Percentiles rank a stretch among this genome's conserved stretches.
Conservation (phyloP, 345 rosid species). For the Odontarrhena argentea region DNA sequence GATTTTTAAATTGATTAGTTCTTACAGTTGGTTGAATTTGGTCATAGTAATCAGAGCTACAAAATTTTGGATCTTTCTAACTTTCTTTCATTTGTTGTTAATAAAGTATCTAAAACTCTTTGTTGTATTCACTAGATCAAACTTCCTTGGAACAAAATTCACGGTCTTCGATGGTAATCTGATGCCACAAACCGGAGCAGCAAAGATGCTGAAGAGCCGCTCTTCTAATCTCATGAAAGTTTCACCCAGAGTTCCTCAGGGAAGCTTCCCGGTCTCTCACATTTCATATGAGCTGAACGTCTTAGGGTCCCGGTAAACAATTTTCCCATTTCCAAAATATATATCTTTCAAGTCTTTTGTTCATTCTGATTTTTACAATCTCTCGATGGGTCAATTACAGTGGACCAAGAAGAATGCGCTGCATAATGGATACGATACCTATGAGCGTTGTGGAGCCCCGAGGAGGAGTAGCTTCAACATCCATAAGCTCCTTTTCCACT, state of each 20-base stretch:
- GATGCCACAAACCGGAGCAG: conserved; percentile 47
- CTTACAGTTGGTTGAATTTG: background rate
- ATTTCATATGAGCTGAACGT: conserved; percentile 71
- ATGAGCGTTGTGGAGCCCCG: conserved; percentile 46
- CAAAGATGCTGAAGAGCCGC: conserved; percentile 55
- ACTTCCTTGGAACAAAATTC: conserved; percentile 77
- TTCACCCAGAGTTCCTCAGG: conserved; percentile 52
- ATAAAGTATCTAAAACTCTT: background rate
- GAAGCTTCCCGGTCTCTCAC: conserved; percentile 62
- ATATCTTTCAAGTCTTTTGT: background rate
- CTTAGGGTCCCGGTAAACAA: conserved; percentile 63
- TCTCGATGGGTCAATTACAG: conserved; percentile 39
- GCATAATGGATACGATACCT: conserved; percentile 61
- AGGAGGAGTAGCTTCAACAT: conserved; percentile 22
- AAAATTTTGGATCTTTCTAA: background rate
- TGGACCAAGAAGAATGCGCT: conserved; percentile 84
- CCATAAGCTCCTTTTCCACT: conserved; percentile 28
- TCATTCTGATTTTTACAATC: conserved; percentile 4
- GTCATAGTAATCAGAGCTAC: too few species aligned
- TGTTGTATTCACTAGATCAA: conserved; percentile 53
- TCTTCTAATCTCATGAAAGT: conserved; percentile 64
- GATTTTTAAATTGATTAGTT: background rate
- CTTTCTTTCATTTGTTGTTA: background rate
- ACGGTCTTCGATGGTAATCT: conserved; percentile 52
- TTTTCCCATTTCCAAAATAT: background rate